A percentile compares a stretch with the other conserved stretches of the same genome.
phyloP scores from a whole-genome alignment of 164 flowering plant species.

The Sextonia rubra region DNA sequence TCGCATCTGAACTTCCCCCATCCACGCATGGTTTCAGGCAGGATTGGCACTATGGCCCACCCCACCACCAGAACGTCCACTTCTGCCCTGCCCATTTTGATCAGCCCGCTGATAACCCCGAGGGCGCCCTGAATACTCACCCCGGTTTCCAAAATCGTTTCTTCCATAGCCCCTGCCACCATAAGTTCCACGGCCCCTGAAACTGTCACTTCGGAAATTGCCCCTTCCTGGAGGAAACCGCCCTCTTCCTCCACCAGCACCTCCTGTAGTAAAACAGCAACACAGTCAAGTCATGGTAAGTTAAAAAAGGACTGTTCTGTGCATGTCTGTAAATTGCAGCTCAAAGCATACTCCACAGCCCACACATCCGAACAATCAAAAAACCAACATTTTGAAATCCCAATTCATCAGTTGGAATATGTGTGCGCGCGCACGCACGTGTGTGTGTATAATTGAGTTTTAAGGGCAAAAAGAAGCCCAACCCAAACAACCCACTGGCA shows the following conservation, averaged over 20 bases:
- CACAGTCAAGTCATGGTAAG: background rate
- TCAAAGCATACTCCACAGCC: background rate
- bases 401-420: background rate
- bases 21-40: conserved; percentile 7
- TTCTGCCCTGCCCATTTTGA: conserved; percentile 56
- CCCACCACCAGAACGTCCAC: conserved; percentile 30
- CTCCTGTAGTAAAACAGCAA: conserved; percentile 32
- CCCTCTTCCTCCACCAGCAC: conserved; percentile 25
- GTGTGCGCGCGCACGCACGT: no score
- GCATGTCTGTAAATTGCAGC: no score
- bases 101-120: conserved; percentile 45
- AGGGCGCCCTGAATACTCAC: conserved; percentile 52
- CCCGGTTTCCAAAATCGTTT: conserved; percentile 51
- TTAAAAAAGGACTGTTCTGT: background rate
- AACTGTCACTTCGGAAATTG: conserved; percentile 8
- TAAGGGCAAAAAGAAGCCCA: background rate
- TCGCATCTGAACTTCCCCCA: background rate
- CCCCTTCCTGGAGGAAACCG: conserved; percentile 38
- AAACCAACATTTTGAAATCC: background rate
- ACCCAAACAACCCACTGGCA: background rate
- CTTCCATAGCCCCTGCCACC: conserved; percentile 58
- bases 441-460: no score
- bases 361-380: background rate
- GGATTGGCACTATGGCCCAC: conserved; percentile 22
- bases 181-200: conserved; percentile 35